Conservation (phyloP, 352 stramenopile genomes). For the Phytophthora colocasiae region DNA sequence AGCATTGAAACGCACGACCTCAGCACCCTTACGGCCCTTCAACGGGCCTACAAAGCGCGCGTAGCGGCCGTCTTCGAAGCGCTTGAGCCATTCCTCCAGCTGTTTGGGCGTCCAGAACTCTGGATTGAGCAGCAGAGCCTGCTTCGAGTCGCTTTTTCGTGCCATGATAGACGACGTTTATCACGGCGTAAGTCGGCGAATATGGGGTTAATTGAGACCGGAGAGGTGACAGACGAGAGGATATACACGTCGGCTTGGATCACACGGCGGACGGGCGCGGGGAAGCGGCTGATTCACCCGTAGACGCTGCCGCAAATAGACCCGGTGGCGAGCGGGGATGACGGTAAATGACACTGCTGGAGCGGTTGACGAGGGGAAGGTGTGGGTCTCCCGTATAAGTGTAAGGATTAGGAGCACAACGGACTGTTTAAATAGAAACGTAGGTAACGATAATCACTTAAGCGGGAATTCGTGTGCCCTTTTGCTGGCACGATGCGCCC, state of each 20-base stretch:
- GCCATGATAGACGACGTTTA: constrained; percentile 58
- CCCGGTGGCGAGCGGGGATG: constrained; percentile 6
- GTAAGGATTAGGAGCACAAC: neutral
- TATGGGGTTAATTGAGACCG: constrained; percentile 5
- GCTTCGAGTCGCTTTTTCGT: constrained; percentile 63
- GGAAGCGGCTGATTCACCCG: neutral
- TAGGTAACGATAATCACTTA: neutral
- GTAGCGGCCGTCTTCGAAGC: constrained; percentile 81
- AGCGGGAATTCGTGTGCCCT: constrained; percentile 3
- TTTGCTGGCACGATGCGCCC: constrained; percentile 9
- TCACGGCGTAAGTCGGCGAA: constrained; percentile 4
- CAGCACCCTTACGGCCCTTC: constrained; percentile 63
- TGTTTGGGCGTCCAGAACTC: constrained; percentile 83
- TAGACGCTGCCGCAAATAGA: constrained; percentile 7
- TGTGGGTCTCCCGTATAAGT: constrained; percentile 6
- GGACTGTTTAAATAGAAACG: too few relatives aligned
- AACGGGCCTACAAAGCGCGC: constrained; percentile 57
- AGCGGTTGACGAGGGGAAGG: constrained; percentile 19
- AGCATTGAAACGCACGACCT: constrained; percentile 75
- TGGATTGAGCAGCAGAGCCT: constrained; percentile 77
- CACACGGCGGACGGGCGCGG: neutral
- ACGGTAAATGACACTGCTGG: constrained; percentile 31
- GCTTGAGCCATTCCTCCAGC: constrained; percentile 76
- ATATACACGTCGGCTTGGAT: constrained; percentile 9
- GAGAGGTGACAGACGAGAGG: constrained; percentile 3